Evolutionary conservation across 2,329 filamentous ascomycete species (phyloP), one percentile per base, ranked within the genome.

Genomic region (Nigrograna mackinnonii): DNA sequence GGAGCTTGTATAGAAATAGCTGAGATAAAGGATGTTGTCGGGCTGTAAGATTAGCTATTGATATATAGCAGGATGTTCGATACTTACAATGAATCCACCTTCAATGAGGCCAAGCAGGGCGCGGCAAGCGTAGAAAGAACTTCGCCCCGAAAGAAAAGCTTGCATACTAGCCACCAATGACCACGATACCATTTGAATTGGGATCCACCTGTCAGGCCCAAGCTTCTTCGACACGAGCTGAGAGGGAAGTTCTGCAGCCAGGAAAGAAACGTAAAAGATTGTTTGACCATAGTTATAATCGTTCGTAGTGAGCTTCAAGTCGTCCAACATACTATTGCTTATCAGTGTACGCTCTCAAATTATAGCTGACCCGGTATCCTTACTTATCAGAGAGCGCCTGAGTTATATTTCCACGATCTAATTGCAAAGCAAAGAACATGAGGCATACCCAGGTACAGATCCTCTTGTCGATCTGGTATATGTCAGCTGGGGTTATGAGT

Each of bases 241-340:
- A 0, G 72, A 73, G 1, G 74, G 74, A 13, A 77, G 58, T 37
- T 75, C 73, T 1, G 73, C 72, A 20, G 49, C 55, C 6, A 95
- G 89, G 71, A 95, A 95, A 67, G 89, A 90, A 19, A 82, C 78
- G 69, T 88, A 92, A 74, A 95, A 95, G 9, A 87, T 72, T 0
- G 69, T 71, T 37, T 72, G 62, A 6, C 66, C 66, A 28, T 62
- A 64, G 43, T 69, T 69, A 54, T 66, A 68, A 44, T 68, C 64
- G 41, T 67, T 68, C 31, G 66, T 69, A 33, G 57, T 63, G 39
- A 68, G 49, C 9, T 44, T 31, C 9, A 69, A 50, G 38, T 69
- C 65, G 3, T 44, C 32, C 3, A 69, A 51, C 33, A 69, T 39
- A 39, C n/a, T n/a, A n/a, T n/a, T n/a, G n/a, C n/a, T n/a, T n/a